Base-by-base conservation (phyloP, 2,329 filamentous ascomycete genomes). In the Alternaria ventricosa region DNA sequence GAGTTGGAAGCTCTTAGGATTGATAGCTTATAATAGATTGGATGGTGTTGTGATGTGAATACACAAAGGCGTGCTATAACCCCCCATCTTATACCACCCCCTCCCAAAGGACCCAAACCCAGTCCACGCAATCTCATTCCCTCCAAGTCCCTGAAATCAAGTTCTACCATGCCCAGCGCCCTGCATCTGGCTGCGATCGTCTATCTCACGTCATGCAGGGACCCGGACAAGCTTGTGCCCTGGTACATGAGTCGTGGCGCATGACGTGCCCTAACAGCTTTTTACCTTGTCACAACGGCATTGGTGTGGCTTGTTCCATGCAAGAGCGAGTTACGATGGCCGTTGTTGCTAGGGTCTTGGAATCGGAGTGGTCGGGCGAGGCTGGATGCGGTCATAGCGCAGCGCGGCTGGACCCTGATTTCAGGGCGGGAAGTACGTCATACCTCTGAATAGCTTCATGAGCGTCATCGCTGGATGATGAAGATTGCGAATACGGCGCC, bases 171-270 rank as follows among this genome's bases (percentile, higher is more conserved):
- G 27, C 53, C 53, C 55, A 65, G 43, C 20, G 22, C 23, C 55
- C 68, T 57, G n/a, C 22, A 65, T 62, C 25, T 36, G 49, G 56
- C 25, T 62, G 55, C 44, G 63, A 66, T 61, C 65, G 57, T 63
- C 64, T 54, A 25, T 56, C 46, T 50, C 66, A 73, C 72, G 72
- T 74, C 72, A 74, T 70, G 72, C 70, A 74, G 70, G 71, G 70
- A 61, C 67, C 55, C 59, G 56, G 55, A 9, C 50, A 55, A 59
- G 44, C 23, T 41, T 44, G 55, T 28, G 41, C 13, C 51, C 58
- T 33, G 30, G 50, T n/a, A 20, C 23, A 18, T 58, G 56, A 56
- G 50, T 66, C 60, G 60, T 68, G 65, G 66, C 64, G 65, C 62
- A 71, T 71, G 63, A 63, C 64, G 68, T 69, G 43, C 18, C 65